A percentile compares a stretch with the other conserved stretches of the same genome.
These are phyloP conservation scores for Fusarium multiceps DNA, from an alignment of 2,329 filamentous ascomycete species.

Conservation along the genomic window DNA sequence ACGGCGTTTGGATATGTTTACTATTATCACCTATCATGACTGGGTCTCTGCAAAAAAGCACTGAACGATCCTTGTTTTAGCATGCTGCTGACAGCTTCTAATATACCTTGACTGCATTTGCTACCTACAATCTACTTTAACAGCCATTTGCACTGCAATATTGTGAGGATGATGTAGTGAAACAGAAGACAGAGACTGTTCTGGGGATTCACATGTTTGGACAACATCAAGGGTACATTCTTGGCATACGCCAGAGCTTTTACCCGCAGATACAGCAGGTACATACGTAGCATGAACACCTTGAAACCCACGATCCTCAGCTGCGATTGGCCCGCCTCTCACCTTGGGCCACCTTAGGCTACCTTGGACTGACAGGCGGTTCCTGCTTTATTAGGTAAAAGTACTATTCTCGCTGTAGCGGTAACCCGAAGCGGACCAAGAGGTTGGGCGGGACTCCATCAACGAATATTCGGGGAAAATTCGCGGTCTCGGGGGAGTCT, in stretches of 20 bases:
- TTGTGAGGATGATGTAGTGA: constrained; percentile 3
- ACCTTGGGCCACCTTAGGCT: constrained; percentile 1
- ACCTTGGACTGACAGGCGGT: constrained; percentile 8
- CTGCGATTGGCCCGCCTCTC: constrained; percentile 37
- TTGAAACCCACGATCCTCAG: constrained; percentile 5
- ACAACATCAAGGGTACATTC: constrained; percentile 12
- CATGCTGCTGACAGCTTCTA: constrained; percentile 33
- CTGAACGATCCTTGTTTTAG: constrained; percentile 39
- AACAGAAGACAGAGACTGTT: neutral
- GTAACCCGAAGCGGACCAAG: constrained; percentile 11
- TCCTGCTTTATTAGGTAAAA: constrained; percentile 40
- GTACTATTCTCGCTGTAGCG: constrained; percentile 16
- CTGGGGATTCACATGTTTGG: neutral
- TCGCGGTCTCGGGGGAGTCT: constrained; percentile 30
- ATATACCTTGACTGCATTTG: constrained; percentile 39
- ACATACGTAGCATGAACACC: constrained; percentile 22
- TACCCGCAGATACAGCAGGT: constrained; percentile 16
- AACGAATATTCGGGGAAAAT: constrained; percentile 29
- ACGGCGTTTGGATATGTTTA: constrained; percentile 44
- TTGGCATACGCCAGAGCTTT: constrained; percentile 26
- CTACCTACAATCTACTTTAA: neutral
- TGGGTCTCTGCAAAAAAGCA: constrained; percentile 45
- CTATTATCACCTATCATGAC: constrained; percentile 39
- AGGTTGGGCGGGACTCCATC: neutral
- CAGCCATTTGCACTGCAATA: neutral